phyloP scores from a whole-genome alignment of 176 grass and related monocot genomes.

The barley (Hordeum vulgare) region DNA sequence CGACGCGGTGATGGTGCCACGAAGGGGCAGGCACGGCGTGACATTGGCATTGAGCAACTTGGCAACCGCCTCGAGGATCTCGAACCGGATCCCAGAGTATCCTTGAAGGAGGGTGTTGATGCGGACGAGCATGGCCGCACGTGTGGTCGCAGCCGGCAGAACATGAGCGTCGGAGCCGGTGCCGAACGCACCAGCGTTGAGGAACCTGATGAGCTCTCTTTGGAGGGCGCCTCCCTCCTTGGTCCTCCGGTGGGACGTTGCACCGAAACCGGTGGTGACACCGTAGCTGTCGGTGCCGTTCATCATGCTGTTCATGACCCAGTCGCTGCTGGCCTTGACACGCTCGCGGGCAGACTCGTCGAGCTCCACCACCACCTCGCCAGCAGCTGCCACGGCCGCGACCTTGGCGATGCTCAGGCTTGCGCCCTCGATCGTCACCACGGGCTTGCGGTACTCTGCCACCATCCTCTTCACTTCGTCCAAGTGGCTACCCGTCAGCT shows the following conservation, averaged over 20 bases:
- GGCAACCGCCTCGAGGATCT: constrained; percentile 49
- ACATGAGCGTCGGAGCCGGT: constrained; percentile 13
- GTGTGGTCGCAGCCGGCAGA: constrained; percentile 25
- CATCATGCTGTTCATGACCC: constrained; percentile 58
- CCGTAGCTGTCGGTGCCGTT: constrained; percentile 58
- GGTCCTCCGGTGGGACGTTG: constrained; percentile 43
- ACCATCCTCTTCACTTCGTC: constrained; percentile 64
- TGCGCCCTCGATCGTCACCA: constrained; percentile 49
- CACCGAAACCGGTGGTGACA: constrained; percentile 58
- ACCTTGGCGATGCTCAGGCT: constrained; percentile 44
- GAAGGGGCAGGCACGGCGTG: constrained; percentile 41
- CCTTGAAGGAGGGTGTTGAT: constrained; percentile 60
- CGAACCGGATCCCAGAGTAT: constrained; percentile 51
- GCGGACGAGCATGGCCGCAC: constrained; percentile 57
- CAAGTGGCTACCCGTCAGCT: constrained; percentile 40
- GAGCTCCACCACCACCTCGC: constrained; percentile 30
- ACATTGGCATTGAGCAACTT: constrained; percentile 44
- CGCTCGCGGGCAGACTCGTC: constrained; percentile 34
- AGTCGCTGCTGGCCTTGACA: constrained; percentile 55
- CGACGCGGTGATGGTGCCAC: constrained; percentile 48
- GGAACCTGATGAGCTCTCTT: constrained; percentile 53
- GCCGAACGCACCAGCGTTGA: constrained; percentile 50
- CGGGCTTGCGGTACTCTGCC: constrained; percentile 28
- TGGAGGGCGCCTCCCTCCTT: constrained; percentile 54
- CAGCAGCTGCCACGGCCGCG: constrained; percentile 19